phyloP scores from a whole-genome alignment of 805 yeast species.

The Ogataea methylovora region DNA sequence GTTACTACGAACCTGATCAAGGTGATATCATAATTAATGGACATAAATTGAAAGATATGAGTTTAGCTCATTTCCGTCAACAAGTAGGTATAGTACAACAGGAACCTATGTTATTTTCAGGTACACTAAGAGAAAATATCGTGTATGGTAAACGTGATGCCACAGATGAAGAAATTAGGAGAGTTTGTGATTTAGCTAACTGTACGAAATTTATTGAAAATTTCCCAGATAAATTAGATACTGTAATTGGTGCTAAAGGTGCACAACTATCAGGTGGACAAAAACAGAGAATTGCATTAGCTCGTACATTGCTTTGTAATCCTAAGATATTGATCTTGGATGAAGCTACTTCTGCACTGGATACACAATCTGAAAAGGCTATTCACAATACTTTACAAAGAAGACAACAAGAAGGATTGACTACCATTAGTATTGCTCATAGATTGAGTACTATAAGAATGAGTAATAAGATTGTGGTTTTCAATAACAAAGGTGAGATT shows the following conservation, averaged over 20 bases:
- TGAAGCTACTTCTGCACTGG: conserved; percentile 93
- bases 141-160: conserved; percentile 65
- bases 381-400: conserved; percentile 65
- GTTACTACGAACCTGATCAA: conserved; percentile 72
- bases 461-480: conserved; percentile 73
- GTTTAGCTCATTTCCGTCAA: conserved; percentile 64
- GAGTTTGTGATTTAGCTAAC: conserved; percentile 66
- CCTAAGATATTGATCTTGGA: conserved; percentile 82
- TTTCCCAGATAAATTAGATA: conserved; percentile 78
- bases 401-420: conserved; percentile 49
- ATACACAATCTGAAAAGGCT: conserved; percentile 78
- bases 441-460: conserved; percentile 80
- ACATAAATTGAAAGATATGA: conserved; percentile 52
- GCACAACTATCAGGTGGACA: conserved; percentile 93
- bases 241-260: conserved; percentile 80
- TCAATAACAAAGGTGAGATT: conserved; percentile 61
- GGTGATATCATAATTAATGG: conserved; percentile 66
- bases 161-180: conserved; percentile 48
- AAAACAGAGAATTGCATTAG: conserved; percentile 86
- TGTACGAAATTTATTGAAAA: conserved; percentile 59
- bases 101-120: conserved; percentile 85
- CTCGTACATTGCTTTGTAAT: conserved; percentile 71
- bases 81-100: conserved; percentile 88
- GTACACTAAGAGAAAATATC: conserved; percentile 77
- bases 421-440: conserved; percentile 88